phyloP scores from a whole-genome alignment of 148 eudicot genomes.

The Euryodendron excelsum region DNA sequence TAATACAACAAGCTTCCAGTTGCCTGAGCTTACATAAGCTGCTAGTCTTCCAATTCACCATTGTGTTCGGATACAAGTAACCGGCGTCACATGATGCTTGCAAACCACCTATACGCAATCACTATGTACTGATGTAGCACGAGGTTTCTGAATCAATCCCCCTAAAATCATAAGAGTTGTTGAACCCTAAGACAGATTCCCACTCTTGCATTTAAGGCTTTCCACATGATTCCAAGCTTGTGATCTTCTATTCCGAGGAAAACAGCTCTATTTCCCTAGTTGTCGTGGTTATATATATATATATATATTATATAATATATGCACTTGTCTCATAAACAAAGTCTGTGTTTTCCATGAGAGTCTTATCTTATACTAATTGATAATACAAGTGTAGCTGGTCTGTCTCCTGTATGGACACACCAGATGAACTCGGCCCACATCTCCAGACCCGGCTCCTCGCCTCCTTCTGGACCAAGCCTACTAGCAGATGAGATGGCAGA shows the following conservation, averaged over 20 bases:
- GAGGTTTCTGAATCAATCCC: conserved; percentile 37
- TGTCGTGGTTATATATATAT: conserved; percentile 20
- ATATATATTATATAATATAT: conserved; percentile 2
- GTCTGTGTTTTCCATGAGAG: conserved; percentile 1
- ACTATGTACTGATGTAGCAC: conserved; percentile 26
- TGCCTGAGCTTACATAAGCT: too few species aligned
- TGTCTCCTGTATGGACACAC: too few species aligned
- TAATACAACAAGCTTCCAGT: too few species aligned
- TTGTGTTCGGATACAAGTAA: too few species aligned
- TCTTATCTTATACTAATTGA: background rate
- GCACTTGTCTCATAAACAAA: conserved; percentile 19
- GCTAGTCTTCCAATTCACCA: too few species aligned
- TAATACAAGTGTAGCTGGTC: too few species aligned
- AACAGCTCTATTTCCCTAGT: conserved; percentile 59
- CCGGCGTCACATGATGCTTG: background rate
- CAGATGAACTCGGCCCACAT: too few species aligned
- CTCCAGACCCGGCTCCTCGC: too few species aligned
- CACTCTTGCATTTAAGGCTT: conserved; percentile 65
- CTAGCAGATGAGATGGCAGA: too few species aligned
- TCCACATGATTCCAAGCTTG: conserved; percentile 87
- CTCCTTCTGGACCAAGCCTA: too few species aligned
- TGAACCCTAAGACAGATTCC: conserved; percentile 55
- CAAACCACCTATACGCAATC: background rate
- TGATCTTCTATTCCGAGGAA: conserved; percentile 62
- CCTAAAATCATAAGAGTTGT: conserved; percentile 28